These are phyloP conservation scores for Adiantum capillusveneris DNA, from an alignment of 75 land plant genomes.

Conservation along the genomic window DNA sequence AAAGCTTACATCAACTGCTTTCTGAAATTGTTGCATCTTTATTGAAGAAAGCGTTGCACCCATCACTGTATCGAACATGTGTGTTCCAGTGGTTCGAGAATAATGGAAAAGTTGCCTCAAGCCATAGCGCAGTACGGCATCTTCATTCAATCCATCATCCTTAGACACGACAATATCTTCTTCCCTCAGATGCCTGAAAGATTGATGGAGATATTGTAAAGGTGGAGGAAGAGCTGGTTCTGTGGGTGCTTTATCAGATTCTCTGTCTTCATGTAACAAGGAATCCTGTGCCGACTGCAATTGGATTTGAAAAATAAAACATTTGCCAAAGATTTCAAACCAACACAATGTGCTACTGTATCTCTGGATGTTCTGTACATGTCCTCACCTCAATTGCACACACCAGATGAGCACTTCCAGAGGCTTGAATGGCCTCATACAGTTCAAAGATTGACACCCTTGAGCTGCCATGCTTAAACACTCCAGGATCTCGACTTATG, in stretches of 20 bases:
- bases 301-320: neutral
- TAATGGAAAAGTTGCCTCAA: constrained; percentile 81
- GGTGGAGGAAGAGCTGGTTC: constrained; percentile 49
- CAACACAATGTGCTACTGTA: neutral
- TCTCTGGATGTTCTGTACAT: too few relatives aligned
- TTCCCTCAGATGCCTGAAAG: constrained; percentile 20
- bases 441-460: constrained; percentile 21
- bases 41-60: constrained; percentile 68
- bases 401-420: constrained; percentile 40
- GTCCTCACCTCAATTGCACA: constrained; percentile 62
- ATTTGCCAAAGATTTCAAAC: neutral
- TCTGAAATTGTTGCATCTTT: constrained; percentile 55
- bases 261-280: constrained; percentile 53
- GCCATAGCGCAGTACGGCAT: constrained; percentile 31
- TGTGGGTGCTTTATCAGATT: constrained; percentile 25
- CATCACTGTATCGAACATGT: constrained; percentile 71
- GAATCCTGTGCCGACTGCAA: constrained; percentile 71
- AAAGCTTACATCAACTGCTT: constrained; percentile 70
- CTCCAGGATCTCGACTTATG: constrained; percentile 5
- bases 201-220: constrained; percentile 49
- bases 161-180: constrained; percentile 8
- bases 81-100: constrained; percentile 72
- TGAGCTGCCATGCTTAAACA: neutral
- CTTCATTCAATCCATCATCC: constrained; percentile 15
- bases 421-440: constrained; percentile 52